Base-by-base conservation (phyloP, 1,284 basidiomycete genomes). In the Wolfiporia cocos region DNA sequence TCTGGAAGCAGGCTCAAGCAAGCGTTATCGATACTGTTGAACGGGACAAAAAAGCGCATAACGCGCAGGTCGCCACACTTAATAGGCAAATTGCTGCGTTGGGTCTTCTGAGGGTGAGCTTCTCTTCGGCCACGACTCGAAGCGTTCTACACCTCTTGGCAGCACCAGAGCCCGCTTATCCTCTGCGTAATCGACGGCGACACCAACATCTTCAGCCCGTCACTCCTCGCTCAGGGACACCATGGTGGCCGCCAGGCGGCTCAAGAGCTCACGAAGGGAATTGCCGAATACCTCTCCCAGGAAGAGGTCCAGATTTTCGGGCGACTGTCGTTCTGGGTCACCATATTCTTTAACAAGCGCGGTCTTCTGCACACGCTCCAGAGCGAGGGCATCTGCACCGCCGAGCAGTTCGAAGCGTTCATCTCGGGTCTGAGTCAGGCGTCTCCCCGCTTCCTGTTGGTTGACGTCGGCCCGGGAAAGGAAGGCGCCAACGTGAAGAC, bases 131-230 rank as follows among this genome's bases (percentile, higher is more conserved):
- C 4, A 26, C 34, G 34, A 17, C 9, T 3, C 33, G 18, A 19
- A 21, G 15, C 22, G 15, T 36, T 21, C 34, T 48, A n/a, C n/a
- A 21, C 4, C 32, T 7, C 12, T 33, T 36, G 28, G 17, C 43
- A 83, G 79, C 73, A 69, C 48, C 73, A 78, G 61, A 71, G 72
- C 46, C 71, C 78, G 24, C 70, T 88, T 49, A 78, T 86, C 40
- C 68, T 86, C 47, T 86, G 82, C 53, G 72, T 84, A 48, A 72
- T 89, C 52, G 81, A 89, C 50, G 85, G 82, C 26, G 77, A 86
- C 56, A 71, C 74, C 34, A 78, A 77, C 51, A 63, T 86, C 48
- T 89, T 89, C 65, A 67, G 69, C 42, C 68, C 67, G 38, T 63
- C 71, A 22, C 69, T 81, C 45, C 61, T 88, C 31, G 57, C 56